phyloP scores from a whole-genome alignment of 1,284 basidiomycete genomes.

The Schizophyllum amplum region DNA sequence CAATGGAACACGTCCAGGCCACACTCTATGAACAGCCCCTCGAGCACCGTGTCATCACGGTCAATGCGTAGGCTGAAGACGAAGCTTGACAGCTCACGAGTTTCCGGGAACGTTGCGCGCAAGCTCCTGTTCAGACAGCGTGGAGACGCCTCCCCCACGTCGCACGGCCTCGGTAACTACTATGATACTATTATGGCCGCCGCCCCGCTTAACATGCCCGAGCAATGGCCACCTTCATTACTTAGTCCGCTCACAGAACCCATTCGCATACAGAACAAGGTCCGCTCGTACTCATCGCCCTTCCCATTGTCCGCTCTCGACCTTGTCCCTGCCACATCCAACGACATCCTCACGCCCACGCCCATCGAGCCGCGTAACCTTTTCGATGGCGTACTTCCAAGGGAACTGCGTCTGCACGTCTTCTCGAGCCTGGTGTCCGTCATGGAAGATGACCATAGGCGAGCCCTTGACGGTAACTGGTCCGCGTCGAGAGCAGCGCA shows the following conservation, averaged over 20 bases:
- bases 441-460: conserved; percentile 46
- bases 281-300: conserved; percentile 58
- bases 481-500: conserved; percentile 47
- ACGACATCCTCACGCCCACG: conserved; percentile 28
- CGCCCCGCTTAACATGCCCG: neutral
- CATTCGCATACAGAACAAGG: conserved; percentile 33
- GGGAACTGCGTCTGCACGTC: conserved; percentile 66
- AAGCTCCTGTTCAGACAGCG: conserved; percentile 43
- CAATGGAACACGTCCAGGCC: neutral
- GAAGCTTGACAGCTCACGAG: conserved; percentile 35
- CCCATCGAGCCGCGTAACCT: conserved; percentile 39
- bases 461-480: conserved; percentile 39
- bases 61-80: conserved; percentile 38
- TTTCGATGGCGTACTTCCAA: conserved; percentile 64
- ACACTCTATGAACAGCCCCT: neutral
- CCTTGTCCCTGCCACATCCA: conserved; percentile 36
- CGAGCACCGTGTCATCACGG: conserved; percentile 31
- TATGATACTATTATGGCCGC: neutral
- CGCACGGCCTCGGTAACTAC: neutral
- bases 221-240: neutral
- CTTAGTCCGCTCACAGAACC: neutral
- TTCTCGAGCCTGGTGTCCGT: conserved; percentile 44
- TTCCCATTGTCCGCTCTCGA: conserved; percentile 51
- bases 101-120: conserved; percentile 43
- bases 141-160: conserved; percentile 13